Conservation (phyloP, 345 rosid genomes). For the Crucihimalaya himalaica region DNA sequence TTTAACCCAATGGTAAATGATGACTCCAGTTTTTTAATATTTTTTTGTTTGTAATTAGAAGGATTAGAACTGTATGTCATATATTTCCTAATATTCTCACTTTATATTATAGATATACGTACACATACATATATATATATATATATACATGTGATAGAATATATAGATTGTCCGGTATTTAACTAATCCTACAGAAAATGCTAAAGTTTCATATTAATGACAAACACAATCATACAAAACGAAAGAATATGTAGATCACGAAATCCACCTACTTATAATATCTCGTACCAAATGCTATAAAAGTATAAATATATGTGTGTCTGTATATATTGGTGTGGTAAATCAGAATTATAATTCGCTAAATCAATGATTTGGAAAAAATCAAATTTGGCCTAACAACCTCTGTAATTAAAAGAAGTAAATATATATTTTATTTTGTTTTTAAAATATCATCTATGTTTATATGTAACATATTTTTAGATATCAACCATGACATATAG, state of each 20-base stretch:
- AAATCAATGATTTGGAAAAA: background rate
- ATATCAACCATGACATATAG: background rate
- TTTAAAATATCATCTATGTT: no score
- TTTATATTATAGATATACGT: background rate
- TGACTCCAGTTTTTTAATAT: no score
- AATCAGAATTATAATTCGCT: background rate
- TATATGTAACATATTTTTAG: no score
- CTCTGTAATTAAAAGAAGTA: background rate
- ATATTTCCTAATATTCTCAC: constrained; percentile 8
- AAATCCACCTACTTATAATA: constrained; percentile 39
- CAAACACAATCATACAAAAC: constrained; percentile 42
- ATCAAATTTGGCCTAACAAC: background rate
- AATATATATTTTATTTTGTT: no score
- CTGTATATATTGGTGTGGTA: background rate
- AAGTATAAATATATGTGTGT: background rate
- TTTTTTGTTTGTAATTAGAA: background rate
- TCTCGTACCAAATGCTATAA: constrained; percentile 9
- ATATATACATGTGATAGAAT: constrained; percentile 26
- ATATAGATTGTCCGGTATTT: constrained; percentile 23
- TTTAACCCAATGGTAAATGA: background rate
- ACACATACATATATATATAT: background rate
- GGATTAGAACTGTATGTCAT: background rate
- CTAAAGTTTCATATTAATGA: constrained; percentile 35
- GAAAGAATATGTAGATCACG: constrained; percentile 40
- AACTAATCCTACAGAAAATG: constrained; percentile 41